phyloP scores from a whole-genome alignment of 768 basidiomycete species.

The Strobilomyces dryophilus region DNA sequence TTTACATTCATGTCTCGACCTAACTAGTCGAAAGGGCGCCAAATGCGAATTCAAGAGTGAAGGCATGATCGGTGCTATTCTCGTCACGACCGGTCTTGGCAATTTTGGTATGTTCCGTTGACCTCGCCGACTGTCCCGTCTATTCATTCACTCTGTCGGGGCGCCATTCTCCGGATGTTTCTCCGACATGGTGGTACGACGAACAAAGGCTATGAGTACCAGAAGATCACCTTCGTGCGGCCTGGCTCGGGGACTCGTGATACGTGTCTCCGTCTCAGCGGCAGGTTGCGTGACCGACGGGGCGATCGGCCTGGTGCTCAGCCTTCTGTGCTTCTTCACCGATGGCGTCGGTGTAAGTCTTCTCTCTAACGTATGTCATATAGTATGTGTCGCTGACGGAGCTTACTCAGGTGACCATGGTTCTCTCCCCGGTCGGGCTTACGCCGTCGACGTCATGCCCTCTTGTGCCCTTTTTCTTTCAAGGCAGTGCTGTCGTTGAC shows the following conservation, averaged over 20 bases:
- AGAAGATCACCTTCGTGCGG: slow-evolving; percentile 61
- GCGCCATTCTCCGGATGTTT: slow-evolving; percentile 55
- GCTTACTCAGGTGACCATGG: slow-evolving; percentile 46
- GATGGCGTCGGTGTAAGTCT: slow-evolving; percentile 60
- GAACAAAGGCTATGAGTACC: slow-evolving; percentile 58
- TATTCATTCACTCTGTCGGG: slow-evolving; percentile 40
- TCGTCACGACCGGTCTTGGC: slow-evolving; percentile 27
- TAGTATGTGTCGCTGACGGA: not conserved
- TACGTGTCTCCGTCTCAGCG: slow-evolving; percentile 48
- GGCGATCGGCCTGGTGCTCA: slow-evolving; percentile 44
- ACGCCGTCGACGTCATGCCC: slow-evolving; percentile 58
- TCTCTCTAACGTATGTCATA: not conserved
- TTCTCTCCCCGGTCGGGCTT: slow-evolving; percentile 52
- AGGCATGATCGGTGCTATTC: slow-evolving; percentile 19
- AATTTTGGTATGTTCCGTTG: slow-evolving; percentile 15
- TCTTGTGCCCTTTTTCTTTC: slow-evolving; percentile 30
- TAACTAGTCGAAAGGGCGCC: slow-evolving; percentile 40
- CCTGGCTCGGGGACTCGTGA: slow-evolving; percentile 42
- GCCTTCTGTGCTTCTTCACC: slow-evolving; percentile 53
- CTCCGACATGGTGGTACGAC: slow-evolving; percentile 52
- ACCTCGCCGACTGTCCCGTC: not conserved
- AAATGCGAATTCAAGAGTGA: slow-evolving; percentile 24
- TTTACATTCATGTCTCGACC: not conserved
- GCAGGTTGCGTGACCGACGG: slow-evolving; percentile 52
- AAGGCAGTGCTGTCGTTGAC: not conserved